These are phyloP conservation scores for Dactylellina parvicollis DNA, from an alignment of 2,329 filamentous ascomycete genomes.

Conservation along the genomic window DNA sequence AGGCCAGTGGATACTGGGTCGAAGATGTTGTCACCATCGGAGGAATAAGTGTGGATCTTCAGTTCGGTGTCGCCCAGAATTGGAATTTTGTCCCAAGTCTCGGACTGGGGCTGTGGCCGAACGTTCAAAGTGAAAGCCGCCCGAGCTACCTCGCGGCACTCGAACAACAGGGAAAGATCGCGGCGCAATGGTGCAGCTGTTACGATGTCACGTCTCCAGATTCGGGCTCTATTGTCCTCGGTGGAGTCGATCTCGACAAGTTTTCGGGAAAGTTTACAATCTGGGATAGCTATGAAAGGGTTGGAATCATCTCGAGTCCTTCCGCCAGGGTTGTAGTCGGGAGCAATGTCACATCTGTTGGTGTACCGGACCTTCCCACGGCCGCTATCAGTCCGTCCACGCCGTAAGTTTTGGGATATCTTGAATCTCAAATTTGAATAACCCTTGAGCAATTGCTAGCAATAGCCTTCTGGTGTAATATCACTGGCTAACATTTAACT, in stretches of 20 bases:
- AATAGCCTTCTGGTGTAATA: background rate
- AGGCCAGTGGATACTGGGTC: conserved; percentile 24
- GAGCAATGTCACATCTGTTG: conserved; percentile 6
- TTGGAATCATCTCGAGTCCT: conserved; percentile 4
- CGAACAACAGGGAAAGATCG: conserved; percentile 21
- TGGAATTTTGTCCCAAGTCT: conserved; percentile 22
- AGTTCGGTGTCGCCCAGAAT: conserved; percentile 21
- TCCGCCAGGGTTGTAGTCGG: background rate
- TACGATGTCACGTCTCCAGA: conserved; percentile 20
- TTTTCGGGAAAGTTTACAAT: conserved; percentile 18
- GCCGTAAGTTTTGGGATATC: background rate
- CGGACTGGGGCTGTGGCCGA: conserved; percentile 15
- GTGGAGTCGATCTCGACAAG: conserved; percentile 28
- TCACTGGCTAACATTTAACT: background rate
- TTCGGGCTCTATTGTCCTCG: conserved; percentile 18
- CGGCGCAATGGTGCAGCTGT: conserved; percentile 16
- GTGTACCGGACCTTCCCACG: background rate
- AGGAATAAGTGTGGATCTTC: background rate
- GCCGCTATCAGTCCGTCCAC: background rate
- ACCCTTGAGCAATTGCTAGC: background rate
- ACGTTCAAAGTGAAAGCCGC: background rate
- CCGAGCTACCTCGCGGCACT: conserved; percentile 19
- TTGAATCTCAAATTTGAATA: background rate
- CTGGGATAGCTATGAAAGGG: conserved; percentile 14
- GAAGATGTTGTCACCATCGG: conserved; percentile 4